Evolutionary conservation across 768 basidiomycete species (phyloP), one percentile per base, ranked within the genome.

Genomic region (Hortiboletus campestris): DNA sequence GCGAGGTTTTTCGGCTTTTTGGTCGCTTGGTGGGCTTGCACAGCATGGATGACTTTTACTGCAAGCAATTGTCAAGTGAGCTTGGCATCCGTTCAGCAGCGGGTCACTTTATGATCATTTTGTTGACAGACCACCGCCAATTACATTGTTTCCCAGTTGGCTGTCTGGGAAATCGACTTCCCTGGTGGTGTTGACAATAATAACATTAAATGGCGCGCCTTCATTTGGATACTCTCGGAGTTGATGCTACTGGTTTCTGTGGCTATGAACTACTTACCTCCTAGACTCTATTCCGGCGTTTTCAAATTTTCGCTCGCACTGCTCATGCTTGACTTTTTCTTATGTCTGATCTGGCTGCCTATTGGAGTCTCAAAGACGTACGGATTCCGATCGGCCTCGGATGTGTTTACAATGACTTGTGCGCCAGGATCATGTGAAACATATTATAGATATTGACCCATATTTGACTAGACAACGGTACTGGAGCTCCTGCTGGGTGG

Each of bases 41-140:
- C 92, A 1, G 94, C 93, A n/a, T 96, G 94, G 94, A 93, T 93
- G 83, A 95, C 94, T 0, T 96, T 94, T 63, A 80, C 85, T 39
- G 94, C 94, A 10, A 84, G 88, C 28, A 94, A 92, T 66, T 92
- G 89, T 55, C 91, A 94, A 76, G 93, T 88, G 43, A 35, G 80
- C 29, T 16, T 12, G 17, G 56, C 1, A 45, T 46, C 42, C 25
- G 29, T 54, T 36, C 22, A 16, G 34, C 12, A 5, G 16, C 7
- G 29, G 11, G 16, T 9, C 35, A 25, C n/a, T 54, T 28, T 16
- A 22, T 34, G 34, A 19, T 55, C 10, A 32, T 49, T 34, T 42
- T 54, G 28, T 40, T 22, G 40, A 28, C 66, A 94, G 89, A 88
- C 88, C 3, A 86, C 92, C 2, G 90, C 93, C 43, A 94, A 96